phyloP scores from a whole-genome alignment of 257 asterid genomes.

The Gardenia jasminoides region DNA sequence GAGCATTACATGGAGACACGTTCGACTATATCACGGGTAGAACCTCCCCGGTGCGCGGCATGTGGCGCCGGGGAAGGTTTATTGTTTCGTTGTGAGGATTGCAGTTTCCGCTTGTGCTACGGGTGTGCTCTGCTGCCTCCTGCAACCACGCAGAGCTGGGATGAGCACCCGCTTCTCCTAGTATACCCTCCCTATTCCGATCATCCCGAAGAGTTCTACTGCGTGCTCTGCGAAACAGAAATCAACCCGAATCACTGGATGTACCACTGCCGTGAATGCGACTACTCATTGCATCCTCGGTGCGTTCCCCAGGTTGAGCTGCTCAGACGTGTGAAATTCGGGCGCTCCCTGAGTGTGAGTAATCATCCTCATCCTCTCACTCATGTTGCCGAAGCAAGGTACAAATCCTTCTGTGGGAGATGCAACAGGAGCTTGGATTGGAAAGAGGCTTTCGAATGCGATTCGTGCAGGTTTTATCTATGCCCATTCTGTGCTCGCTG shows the following conservation, averaged over 20 bases:
- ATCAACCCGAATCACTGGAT: not conserved
- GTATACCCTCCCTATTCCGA: not conserved
- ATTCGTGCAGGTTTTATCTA: not conserved
- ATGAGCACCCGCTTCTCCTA: not conserved
- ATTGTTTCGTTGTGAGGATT: not conserved
- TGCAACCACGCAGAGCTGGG: not conserved
- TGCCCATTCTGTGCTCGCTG: not conserved
- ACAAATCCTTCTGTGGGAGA: not conserved
- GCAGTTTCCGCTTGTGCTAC: not conserved
- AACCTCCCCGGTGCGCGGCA: too few relatives aligned
- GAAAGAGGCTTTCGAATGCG: not conserved
- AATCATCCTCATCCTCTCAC: not conserved
- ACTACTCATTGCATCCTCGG: not conserved
- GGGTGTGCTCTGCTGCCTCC: not conserved
- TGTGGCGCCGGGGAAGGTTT: too few relatives aligned
- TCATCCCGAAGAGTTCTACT: constrained; percentile 1
- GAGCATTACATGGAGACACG: too few relatives aligned
- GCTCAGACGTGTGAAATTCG: not conserved
- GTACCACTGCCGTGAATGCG: not conserved
- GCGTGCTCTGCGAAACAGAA: not conserved
- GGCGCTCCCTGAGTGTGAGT: not conserved
- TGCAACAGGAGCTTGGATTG: not conserved
- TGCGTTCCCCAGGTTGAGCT: not conserved
- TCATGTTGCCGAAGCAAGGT: not conserved
- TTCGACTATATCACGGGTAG: too few relatives aligned